Conservation (phyloP, 768 basidiomycete genomes). For the Sporobolomyces phaffii region DNA sequence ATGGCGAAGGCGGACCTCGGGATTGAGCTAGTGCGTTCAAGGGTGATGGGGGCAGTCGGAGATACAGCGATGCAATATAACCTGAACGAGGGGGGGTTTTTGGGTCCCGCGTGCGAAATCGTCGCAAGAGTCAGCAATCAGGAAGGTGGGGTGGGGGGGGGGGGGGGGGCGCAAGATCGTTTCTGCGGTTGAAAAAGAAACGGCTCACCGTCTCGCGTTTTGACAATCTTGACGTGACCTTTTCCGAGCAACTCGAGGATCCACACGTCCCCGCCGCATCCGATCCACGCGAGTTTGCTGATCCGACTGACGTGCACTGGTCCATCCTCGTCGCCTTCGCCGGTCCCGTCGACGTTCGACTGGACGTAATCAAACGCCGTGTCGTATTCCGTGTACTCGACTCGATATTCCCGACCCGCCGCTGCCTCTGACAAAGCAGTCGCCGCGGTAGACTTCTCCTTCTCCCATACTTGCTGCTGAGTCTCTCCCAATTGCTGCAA, state of each 20-base stretch:
- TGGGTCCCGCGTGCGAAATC: not conserved
- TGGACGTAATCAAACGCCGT: slow-evolving; percentile 35
- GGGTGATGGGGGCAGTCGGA: not conserved
- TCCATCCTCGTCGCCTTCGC: slow-evolving; percentile 49
- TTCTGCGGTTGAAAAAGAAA: no score
- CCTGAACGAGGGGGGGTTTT: not conserved
- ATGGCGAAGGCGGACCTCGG: not conserved
- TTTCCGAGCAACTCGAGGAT: slow-evolving; percentile 69
- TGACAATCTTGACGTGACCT: slow-evolving; percentile 60
- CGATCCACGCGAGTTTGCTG: slow-evolving; percentile 60
- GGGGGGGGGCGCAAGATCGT: no score
- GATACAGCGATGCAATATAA: slow-evolving; percentile 7
- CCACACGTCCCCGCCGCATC: slow-evolving; percentile 64
- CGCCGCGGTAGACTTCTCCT: no score
- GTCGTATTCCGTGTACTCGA: slow-evolving; percentile 71
- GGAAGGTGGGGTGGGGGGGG: no score
- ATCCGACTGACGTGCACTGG: slow-evolving; percentile 43
- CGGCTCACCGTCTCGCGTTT: not conserved
- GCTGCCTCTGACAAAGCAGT: no score
- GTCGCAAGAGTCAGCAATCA: no score
- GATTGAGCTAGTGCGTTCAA: not conserved
- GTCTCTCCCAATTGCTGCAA: not conserved
- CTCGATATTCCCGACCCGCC: not conserved
- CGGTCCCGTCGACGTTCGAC: not conserved
- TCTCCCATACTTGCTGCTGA: not conserved